Base-by-base conservation (phyloP, 2,329 filamentous ascomycete species). In the Penicillium verrucosum region DNA sequence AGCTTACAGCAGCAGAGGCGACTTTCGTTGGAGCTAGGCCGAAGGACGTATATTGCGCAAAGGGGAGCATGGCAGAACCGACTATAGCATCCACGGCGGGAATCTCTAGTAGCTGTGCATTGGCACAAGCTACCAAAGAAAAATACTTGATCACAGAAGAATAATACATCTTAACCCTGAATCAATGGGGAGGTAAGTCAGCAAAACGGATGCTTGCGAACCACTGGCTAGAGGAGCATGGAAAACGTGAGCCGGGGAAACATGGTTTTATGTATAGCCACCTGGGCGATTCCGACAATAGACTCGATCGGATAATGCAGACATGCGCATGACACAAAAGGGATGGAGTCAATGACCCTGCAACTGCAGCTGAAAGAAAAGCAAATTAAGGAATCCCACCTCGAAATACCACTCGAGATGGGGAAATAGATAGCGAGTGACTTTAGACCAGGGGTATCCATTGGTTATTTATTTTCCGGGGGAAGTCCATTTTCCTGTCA, bases 391-490 rank as follows among this genome's bases (percentile, higher is more conserved):
- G 59, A 45, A 62, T 64, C 54, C 56, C 51, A 64, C 63, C 50
- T 57, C 56, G 42, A 37, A 51, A 58, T 65, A 58, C 61, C 49
- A 65, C 64, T 58, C 49, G 43, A 61, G 41, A 57, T 60, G 59
- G 60, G 40, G 49, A 59, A 64, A 58, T 56, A 50, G 29, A 57
- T 57, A 47, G 45, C 57, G 34, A 61, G 56, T 65, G 57, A 60
- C 60, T 51, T 12, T 27, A 37, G 18, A 54, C 42, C 47, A 51
- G 18, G 48, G 55, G 27, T 53, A 38, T 53, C 43, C 51, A 49
- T 49, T 45, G 49, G 40, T n/a, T 37, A 47, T 38, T 48, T 40
- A 44, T 58, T 40, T 34, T 34, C 42, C 37, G 47, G 37, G 37
- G 32, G 45, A 54, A 32, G 32, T 44, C 7, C 23, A 34, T 47